These are phyloP conservation scores for Bryoerythrophyllum caledonicum DNA, from an alignment of 225 moss, liverwort and hornwort genomes.

Conservation along the genomic window DNA sequence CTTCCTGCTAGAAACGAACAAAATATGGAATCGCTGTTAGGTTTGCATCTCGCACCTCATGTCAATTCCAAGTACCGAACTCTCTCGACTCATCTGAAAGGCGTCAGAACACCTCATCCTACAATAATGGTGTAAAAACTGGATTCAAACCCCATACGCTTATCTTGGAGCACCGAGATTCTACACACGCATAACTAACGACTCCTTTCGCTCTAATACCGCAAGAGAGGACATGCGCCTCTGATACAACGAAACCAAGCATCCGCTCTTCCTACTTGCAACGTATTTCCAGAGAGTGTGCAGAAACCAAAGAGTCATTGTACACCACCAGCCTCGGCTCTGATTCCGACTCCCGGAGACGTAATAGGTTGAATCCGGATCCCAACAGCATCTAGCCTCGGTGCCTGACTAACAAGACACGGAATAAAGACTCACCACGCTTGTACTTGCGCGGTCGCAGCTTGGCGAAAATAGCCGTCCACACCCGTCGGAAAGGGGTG, in stretches of 20 bases:
- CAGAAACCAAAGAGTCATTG: background rate
- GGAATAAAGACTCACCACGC: conserved; percentile 44
- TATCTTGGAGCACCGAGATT: background rate
- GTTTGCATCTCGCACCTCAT: background rate
- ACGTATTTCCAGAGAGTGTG: background rate
- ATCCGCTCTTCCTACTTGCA: background rate
- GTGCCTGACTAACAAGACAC: background rate
- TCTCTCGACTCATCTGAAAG: background rate
- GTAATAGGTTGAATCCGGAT: background rate
- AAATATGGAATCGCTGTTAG: background rate
- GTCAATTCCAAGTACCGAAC: background rate
- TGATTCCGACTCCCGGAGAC: background rate
- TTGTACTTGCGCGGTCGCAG: conserved; percentile 59
- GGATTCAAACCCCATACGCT: background rate
- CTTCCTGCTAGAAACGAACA: conserved; percentile 36
- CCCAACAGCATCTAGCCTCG: background rate
- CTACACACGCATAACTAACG: background rate
- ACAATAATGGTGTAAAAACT: background rate
- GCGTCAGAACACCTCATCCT: background rate
- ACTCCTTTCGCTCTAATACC: background rate
- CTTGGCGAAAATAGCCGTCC: conserved; percentile 57
- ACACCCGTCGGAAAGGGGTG: conserved; percentile 56
- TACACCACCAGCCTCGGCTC: background rate
- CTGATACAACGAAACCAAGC: background rate
- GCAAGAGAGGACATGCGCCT: background rate